These are phyloP conservation scores for Mucor sp. DNA, from an alignment of 371 early-diverging fungal species.

Conservation along the genomic window DNA sequence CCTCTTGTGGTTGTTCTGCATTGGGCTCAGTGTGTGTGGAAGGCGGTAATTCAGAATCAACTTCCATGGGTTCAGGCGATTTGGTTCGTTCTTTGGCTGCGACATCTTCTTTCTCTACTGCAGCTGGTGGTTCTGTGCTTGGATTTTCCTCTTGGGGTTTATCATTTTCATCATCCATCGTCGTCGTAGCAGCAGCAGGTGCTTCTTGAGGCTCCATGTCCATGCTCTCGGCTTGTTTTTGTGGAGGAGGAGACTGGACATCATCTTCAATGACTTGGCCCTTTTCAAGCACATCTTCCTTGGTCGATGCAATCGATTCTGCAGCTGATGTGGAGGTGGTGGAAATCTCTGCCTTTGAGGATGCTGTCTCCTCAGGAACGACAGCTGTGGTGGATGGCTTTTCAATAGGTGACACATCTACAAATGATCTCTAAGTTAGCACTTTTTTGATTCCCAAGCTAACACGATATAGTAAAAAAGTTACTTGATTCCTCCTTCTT, in stretches of 20 bases:
- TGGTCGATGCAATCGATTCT: neutral
- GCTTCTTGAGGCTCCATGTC: neutral
- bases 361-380: neutral
- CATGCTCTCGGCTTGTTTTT: neutral
- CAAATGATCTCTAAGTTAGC: neutral
- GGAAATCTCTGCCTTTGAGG: neutral
- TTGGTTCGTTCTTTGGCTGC: neutral
- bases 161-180: neutral
- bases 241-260: neutral
- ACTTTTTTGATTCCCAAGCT: neutral
- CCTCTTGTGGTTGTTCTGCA: neutral
- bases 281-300: conserved; percentile 2
- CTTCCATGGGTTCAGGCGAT: conserved; percentile 4
- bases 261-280: conserved; percentile 9
- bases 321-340: neutral
- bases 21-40: neutral
- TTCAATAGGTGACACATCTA: neutral
- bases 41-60: neutral
- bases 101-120: neutral
- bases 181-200: too few species aligned
- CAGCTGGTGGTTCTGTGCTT: neutral
- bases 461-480: too few species aligned
- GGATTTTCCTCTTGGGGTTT: neutral
- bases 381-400: neutral
- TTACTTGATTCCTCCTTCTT: conserved; percentile 1